Conservation (phyloP, 768 basidiomycete genomes). For the Amanita pallidorosea region DNA sequence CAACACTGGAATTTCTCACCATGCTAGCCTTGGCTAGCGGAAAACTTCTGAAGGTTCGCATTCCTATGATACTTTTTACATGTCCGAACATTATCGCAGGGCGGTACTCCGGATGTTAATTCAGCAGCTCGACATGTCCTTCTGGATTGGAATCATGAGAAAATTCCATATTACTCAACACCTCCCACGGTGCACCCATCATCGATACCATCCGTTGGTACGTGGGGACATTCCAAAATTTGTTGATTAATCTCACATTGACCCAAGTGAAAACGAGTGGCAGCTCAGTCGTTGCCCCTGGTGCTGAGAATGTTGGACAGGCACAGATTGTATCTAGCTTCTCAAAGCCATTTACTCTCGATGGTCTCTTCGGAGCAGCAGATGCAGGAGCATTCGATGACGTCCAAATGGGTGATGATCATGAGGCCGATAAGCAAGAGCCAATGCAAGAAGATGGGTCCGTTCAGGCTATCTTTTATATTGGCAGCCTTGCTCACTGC, state of each 20-base stretch:
- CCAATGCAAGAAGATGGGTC: slow-evolving; percentile 32
- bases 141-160: slow-evolving; percentile 93
- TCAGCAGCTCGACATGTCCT: slow-evolving; percentile 75
- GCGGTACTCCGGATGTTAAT: slow-evolving; percentile 84
- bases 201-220: slow-evolving; percentile 45
- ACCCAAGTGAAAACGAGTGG: slow-evolving; percentile 15
- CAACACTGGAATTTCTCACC: slow-evolving; percentile 77
- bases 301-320: slow-evolving; percentile 73
- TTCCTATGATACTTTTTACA: background rate
- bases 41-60: slow-evolving; percentile 64
- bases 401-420: slow-evolving; percentile 34
- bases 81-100: slow-evolving; percentile 28
- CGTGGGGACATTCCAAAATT: slow-evolving; percentile 2
- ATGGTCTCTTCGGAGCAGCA: slow-evolving; percentile 69
- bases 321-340: slow-evolving; percentile 66
- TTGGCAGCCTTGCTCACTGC: background rate
- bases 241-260: background rate
- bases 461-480: slow-evolving; percentile 10
- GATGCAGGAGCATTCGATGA: slow-evolving; percentile 73
- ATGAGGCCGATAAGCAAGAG: slow-evolving; percentile 22
- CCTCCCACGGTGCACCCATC: slow-evolving; percentile 78
- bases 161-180: slow-evolving; percentile 79
- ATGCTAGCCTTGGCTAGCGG: slow-evolving; percentile 82
- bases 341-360: slow-evolving; percentile 70
- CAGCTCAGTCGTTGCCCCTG: slow-evolving; percentile 40